Percentiles rank a stretch among this genome's conserved stretches.
Conservation (phyloP, 371 early-diverging fungal genomes). For the Mortierella sp. region DNA sequence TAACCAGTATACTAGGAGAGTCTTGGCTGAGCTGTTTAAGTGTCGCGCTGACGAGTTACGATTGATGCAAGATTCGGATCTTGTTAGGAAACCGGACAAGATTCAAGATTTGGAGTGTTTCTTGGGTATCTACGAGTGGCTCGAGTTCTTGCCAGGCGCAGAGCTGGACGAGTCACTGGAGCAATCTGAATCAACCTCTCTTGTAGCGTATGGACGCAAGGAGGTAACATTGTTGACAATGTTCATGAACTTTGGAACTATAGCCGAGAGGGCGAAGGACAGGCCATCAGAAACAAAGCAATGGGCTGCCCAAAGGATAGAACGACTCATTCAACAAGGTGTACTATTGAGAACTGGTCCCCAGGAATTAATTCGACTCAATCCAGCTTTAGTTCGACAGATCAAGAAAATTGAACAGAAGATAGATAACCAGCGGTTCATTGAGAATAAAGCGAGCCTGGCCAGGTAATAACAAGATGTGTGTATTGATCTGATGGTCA, state of each 20-base stretch:
- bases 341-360: constrained; percentile 13
- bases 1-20: constrained; percentile 22
- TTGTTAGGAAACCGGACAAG: constrained; percentile 45
- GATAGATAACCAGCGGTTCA: background rate
- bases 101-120: constrained; percentile 55
- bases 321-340: constrained; percentile 37
- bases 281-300: constrained; percentile 29
- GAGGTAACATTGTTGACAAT: constrained; percentile 33
- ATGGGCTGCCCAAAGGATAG: constrained; percentile 40
- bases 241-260: constrained; percentile 38
- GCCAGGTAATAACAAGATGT: constrained; percentile 19
- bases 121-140: constrained; percentile 50
- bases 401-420: constrained; percentile 26
- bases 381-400: constrained; percentile 31
- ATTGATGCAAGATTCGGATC: constrained; percentile 47
- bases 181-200: background rate
- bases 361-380: constrained; percentile 32
- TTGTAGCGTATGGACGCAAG: constrained; percentile 26
- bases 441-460: constrained; percentile 25
- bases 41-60: constrained; percentile 45
- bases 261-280: constrained; percentile 26
- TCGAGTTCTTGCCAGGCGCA: constrained; percentile 53
- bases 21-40: constrained; percentile 20
- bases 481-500: background rate
- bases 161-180: constrained; percentile 16